Conservation (phyloP, 208 protist species). For the Leishmania martiniquensis region DNA sequence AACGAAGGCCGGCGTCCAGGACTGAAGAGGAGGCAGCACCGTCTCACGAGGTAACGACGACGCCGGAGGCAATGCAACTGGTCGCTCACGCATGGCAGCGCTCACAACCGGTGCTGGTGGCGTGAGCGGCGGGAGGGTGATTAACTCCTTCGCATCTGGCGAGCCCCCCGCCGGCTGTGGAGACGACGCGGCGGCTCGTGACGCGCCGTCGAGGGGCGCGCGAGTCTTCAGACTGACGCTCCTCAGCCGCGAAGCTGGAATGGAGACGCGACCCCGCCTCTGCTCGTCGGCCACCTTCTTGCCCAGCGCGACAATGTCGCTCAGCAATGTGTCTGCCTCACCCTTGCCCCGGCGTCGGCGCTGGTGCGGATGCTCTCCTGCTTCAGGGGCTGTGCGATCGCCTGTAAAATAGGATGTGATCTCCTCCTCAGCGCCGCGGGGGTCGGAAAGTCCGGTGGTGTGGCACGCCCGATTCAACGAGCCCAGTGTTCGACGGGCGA, state of each 20-base stretch:
- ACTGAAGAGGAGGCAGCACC: slow-evolving; percentile 10
- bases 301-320: slow-evolving; percentile 19
- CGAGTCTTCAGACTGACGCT: neutral
- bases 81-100: neutral
- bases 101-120: neutral
- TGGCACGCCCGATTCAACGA: neutral
- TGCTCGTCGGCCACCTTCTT: slow-evolving; percentile 28
- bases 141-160: neutral
- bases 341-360: neutral
- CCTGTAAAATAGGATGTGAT: slow-evolving; percentile 8
- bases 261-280: slow-evolving; percentile 27
- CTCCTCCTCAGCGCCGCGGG: neutral
- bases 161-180: neutral
- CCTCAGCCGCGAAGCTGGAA: slow-evolving; percentile 20
- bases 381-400: neutral
- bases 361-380: neutral
- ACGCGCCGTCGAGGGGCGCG: neutral
- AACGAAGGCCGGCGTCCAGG: slow-evolving; percentile 21
- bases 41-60: neutral
- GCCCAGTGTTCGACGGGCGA: neutral
- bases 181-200: neutral
- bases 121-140: neutral
- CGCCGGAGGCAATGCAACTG: neutral
- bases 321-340: slow-evolving; percentile 13
- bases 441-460: neutral